These are phyloP conservation scores for Mollisiaceae sp. DNA, from an alignment of 2,329 filamentous ascomycete species.

Conservation along the genomic window DNA sequence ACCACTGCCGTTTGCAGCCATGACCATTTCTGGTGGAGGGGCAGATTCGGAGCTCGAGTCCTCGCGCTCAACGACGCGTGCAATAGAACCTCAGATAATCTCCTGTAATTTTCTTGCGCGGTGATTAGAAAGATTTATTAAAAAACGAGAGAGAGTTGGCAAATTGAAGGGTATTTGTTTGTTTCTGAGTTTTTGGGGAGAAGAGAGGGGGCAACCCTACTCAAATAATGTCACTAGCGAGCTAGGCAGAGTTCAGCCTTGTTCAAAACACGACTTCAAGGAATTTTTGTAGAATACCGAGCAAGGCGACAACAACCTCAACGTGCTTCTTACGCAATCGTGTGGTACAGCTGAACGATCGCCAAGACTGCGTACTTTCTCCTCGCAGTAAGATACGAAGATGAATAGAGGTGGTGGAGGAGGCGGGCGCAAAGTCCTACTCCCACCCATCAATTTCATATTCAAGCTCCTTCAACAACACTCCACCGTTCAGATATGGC, in stretches of 20 bases:
- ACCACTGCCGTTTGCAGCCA: constrained; percentile 60
- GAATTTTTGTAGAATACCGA: constrained; percentile 1
- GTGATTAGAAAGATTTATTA: neutral
- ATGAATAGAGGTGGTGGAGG: constrained; percentile 45
- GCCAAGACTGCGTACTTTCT: neutral
- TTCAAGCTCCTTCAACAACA: constrained; percentile 84
- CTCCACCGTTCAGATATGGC: constrained; percentile 89
- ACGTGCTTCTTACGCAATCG: neutral
- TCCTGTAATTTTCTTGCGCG: neutral
- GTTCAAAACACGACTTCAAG: constrained; percentile 7
- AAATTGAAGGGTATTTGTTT: constrained; percentile 8
- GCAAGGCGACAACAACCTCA: constrained; percentile 4
- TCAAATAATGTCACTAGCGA: constrained; percentile 1
- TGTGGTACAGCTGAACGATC: neutral
- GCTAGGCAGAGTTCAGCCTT: constrained; percentile 4
- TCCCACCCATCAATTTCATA: constrained; percentile 85
- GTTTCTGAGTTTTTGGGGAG: neutral
- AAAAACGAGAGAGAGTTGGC: neutral
- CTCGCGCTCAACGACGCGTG: constrained; percentile 19
- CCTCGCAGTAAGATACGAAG: constrained; percentile 8
- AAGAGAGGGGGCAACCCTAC: neutral
- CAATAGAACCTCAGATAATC: constrained; percentile 10
- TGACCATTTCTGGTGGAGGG: constrained; percentile 42
- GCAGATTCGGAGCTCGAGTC: constrained; percentile 27
- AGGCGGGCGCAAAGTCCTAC: constrained; percentile 66